These are phyloP conservation scores for Paraleonurus japonicus DNA, from an alignment of 257 asterid species.

Conservation along the genomic window DNA sequence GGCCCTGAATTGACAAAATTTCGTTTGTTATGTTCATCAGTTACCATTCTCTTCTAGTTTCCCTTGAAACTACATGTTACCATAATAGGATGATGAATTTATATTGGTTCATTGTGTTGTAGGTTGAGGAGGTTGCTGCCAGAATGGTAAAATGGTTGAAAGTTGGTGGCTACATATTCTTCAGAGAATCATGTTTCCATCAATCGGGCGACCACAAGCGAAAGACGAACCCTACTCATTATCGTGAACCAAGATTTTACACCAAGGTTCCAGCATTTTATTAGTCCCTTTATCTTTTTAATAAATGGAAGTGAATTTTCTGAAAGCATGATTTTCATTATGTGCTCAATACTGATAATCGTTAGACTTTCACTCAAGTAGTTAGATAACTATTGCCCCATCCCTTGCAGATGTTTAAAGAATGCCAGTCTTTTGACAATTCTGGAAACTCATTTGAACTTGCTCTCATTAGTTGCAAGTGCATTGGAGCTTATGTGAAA, in stretches of 20 bases:
- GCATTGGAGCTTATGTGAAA: conserved; percentile 90
- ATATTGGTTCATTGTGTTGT: conserved; percentile 25
- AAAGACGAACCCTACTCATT: conserved; percentile 86
- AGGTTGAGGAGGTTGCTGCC: conserved; percentile 72
- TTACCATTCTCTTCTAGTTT: neutral
- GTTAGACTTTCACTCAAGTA: conserved; percentile 1
- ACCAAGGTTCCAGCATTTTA: conserved; percentile 59
- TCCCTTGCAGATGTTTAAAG: conserved; percentile 66
- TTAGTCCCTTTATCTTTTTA: neutral
- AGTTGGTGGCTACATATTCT: conserved; percentile 91
- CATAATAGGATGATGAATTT: neutral
- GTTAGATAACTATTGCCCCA: conserved; percentile 12
- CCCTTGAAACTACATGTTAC: neutral
- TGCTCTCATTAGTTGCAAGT: conserved; percentile 72
- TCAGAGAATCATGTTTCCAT: conserved; percentile 97
- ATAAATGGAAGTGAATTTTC: neutral
- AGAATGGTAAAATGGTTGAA: conserved; percentile 88
- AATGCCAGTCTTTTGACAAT: conserved; percentile 48
- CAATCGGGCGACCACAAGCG: conserved; percentile 95
- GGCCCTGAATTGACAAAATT: no score
- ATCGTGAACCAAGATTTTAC: conserved; percentile 92
- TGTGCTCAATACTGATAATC: conserved; percentile 3
- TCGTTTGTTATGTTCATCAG: neutral
- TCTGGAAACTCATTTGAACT: conserved; percentile 76
- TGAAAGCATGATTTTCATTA: neutral